Base-by-base conservation (phyloP, 2,329 filamentous ascomycete species). In the Calonectria leucothoes region DNA sequence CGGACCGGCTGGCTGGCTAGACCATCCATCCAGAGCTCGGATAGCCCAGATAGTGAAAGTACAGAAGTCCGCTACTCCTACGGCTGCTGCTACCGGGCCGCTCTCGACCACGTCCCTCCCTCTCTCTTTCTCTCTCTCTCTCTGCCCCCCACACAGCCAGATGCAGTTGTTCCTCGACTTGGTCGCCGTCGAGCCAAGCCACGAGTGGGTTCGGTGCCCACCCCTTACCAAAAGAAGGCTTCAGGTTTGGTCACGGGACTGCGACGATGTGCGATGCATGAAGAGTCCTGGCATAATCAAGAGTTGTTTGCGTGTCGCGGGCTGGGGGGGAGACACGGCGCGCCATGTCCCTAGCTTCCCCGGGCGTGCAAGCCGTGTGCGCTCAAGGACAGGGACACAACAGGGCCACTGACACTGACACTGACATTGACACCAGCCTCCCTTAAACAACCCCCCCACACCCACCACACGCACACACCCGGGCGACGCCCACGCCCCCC, bases 211-310 rank as follows among this genome's bases (percentile, higher is more conserved):
- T 55, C 64, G 45, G 65, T 63, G 65, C 55, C 39, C n/a, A 65
- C 29, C 29, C 17, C 17, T 37, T 35, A 37, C 27, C n/a, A 61
- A 39, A 39, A 45, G 35, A 69, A 35, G 31, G 45, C 17, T 65
- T 12, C 3, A 51, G 17, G 20, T 14, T 3, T 61, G 31, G 70
- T 63, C 70, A 68, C 63, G 63, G 64, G 70, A 71, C 64, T 57
- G 31, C 31, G 25, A 67, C 25, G n/a, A 68, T 45, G 64, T 71
- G 70, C 70, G 45, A 63, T 63, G 64, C 42, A 55, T 35, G 52
- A 52, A 25, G 52, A 39, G 45, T 63, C 37, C 59, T 39, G 48
- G 64, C 39, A 55, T 23, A 35, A 37, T 10, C 55, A 27, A 39
- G 14, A 17, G 33, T n/a, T 69, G 42, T 59, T 63, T 63, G 35